Evolutionary conservation across 2,329 filamentous ascomycete species (phyloP).

Genomic region (Penicillium brevicompactum): DNA sequence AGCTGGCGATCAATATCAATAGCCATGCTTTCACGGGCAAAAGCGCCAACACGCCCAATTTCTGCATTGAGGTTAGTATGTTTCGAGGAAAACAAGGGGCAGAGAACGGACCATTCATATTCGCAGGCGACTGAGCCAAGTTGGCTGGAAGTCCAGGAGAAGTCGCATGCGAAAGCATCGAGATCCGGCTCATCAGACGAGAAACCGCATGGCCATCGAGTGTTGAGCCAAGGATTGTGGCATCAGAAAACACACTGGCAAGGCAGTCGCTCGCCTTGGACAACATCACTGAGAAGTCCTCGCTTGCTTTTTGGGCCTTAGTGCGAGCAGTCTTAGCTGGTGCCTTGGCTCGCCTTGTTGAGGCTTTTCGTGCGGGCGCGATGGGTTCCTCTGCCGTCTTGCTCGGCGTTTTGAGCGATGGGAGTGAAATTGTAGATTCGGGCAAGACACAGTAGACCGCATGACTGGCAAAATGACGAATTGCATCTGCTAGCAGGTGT

Average conservation of each 20-base stretch:
- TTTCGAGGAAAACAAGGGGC: background rate
- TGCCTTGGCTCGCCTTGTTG: slow-evolving; percentile 30
- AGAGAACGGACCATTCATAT: slow-evolving; percentile 39
- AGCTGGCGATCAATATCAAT: slow-evolving; percentile 51
- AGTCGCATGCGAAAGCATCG: slow-evolving; percentile 48
- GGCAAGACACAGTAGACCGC: slow-evolving; percentile 86
- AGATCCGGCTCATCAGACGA: slow-evolving; percentile 42
- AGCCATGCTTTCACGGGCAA: slow-evolving; percentile 40
- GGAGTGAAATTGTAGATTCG: slow-evolving; percentile 89
- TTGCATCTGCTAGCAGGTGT: slow-evolving; percentile 41
- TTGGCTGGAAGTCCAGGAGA: slow-evolving; percentile 29
- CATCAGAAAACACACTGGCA: slow-evolving; percentile 34
- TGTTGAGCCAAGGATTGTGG: slow-evolving; percentile 40
- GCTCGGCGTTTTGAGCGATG: slow-evolving; percentile 58
- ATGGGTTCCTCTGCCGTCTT: slow-evolving; percentile 42
- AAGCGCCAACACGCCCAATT: slow-evolving; percentile 45
- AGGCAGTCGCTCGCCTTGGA: slow-evolving; percentile 39
- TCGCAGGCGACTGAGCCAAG: slow-evolving; percentile 36
- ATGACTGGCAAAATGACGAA: slow-evolving; percentile 66
- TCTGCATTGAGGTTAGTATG: slow-evolving; percentile 31
- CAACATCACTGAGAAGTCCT: slow-evolving; percentile 41
- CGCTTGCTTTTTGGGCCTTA: slow-evolving; percentile 32
- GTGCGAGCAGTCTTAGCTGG: slow-evolving; percentile 28
- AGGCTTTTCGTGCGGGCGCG: slow-evolving; percentile 26
- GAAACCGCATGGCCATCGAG: slow-evolving; percentile 43